A percentile compares a stretch with the other conserved stretches of the same genome.
Evolutionary conservation across 129 eudicot genomes (phyloP).

Genomic region (Ambrosia artemisiifolia): DNA sequence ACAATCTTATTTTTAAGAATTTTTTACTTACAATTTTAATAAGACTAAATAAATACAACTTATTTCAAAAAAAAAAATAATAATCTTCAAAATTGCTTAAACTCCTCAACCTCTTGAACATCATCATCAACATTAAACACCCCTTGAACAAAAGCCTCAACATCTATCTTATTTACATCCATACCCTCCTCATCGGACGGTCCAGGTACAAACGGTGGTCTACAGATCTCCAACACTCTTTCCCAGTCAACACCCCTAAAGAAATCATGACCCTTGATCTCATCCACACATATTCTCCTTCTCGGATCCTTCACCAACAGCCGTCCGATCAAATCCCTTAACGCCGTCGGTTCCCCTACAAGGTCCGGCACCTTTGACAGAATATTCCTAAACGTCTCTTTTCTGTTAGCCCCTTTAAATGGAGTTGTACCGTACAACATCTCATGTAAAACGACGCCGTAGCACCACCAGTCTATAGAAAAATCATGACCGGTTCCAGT

Average conservation of each 20-base stretch:
- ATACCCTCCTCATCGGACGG: conserved; percentile 43
- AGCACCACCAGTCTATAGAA: conserved; percentile 86
- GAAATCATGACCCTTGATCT: conserved; percentile 73
- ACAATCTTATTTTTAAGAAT: too few relatives aligned
- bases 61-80: background rate
- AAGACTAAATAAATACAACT: background rate
- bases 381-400: conserved; percentile 69
- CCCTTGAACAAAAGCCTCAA: conserved; percentile 56
- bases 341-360: conserved; percentile 74
- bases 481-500: conserved; percentile 68
- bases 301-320: conserved; percentile 80
- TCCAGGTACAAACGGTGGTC: conserved; percentile 81
- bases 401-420: conserved; percentile 62
- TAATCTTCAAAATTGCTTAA: conserved; percentile 8
- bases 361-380: conserved; percentile 52
- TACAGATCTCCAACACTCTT: conserved; percentile 38
- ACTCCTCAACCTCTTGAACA: conserved; percentile 18
- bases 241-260: conserved; percentile 73
- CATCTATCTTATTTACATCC: conserved; percentile 58
- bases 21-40: too few relatives aligned
- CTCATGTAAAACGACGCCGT: conserved; percentile 69
- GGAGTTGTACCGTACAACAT: conserved; percentile 91
- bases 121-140: conserved; percentile 41
- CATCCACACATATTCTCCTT: conserved; percentile 46
- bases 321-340: conserved; percentile 66